These are phyloP conservation scores for Leccinum pseudoinsigne DNA, from an alignment of 1,284 basidiomycete species.

Conservation along the genomic window DNA sequence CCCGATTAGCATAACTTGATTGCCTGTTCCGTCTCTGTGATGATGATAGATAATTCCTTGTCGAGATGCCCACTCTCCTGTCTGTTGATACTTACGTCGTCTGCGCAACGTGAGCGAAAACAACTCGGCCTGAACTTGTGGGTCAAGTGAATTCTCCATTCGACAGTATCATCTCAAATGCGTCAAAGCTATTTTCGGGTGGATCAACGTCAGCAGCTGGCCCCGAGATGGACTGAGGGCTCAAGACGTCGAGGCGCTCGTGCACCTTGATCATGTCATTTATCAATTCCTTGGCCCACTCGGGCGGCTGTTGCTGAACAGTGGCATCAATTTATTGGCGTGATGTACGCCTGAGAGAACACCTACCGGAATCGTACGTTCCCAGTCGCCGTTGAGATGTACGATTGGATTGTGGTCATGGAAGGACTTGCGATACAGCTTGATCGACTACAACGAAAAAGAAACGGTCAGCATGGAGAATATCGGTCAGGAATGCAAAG, in stretches of 20 bases:
- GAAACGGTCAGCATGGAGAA: constrained; percentile 4
- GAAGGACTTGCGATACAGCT: constrained; percentile 67
- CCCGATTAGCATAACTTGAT: too few species aligned
- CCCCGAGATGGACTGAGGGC: constrained; percentile 50
- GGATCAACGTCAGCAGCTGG: too few species aligned
- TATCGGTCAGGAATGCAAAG: constrained; percentile 14
- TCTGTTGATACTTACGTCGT: too few species aligned
- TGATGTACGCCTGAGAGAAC: constrained; percentile 22
- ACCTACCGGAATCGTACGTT: constrained; percentile 29
- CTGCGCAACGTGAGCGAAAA: too few species aligned
- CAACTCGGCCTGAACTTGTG: too few species aligned
- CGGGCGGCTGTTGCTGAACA: constrained; percentile 58
- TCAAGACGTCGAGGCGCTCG: constrained; percentile 70
- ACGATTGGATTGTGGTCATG: constrained; percentile 71
- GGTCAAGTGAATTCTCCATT: too few species aligned
- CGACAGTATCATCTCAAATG: too few species aligned
- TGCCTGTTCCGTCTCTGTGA: too few species aligned
- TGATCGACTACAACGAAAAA: constrained; percentile 55
- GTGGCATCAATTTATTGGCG: constrained; percentile 3
- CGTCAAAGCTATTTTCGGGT: too few species aligned
- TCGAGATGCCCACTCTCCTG: too few species aligned
- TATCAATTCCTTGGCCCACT: constrained; percentile 75
- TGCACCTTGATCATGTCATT: constrained; percentile 69
- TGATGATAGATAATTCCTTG: too few species aligned
- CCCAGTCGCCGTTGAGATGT: constrained; percentile 47